Base-by-base conservation (phyloP, 768 basidiomycete genomes). In the Tephrocybe rancida region DNA sequence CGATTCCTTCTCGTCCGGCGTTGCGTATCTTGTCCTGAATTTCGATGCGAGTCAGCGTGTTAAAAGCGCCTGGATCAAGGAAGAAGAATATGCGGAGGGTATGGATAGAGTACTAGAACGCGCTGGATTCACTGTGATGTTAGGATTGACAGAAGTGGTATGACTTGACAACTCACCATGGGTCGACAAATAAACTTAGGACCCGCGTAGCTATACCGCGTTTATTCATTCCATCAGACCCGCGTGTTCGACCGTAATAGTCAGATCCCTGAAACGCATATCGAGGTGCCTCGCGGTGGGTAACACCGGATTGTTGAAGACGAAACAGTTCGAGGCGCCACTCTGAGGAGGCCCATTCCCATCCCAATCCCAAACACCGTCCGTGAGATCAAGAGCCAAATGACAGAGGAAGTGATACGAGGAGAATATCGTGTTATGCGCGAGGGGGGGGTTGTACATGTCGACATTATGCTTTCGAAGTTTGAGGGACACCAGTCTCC, bases 341-440 rank as follows among this genome's bases (percentile, higher is more conserved):
- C 11, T 14, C 16, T 55, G 52, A 1, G 62, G 62, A 1, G 62
- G 57, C 8, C 61, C 61, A 1, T 3, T 4, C 25, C 39, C 45
- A 21, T 59, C 29, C 60, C 59, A 61, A 37, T 65, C 62, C 64
- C 64, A 65, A 4, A 54, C 44, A 1, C 62, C 62, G 27, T 57
- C 59, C 0, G 59, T 63, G 14, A 65, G 56, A 44, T 66, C 62
- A 26, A 64, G 38, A 25, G 49, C 56, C 21, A 66, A 50, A 27
- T 29, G 52, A 3, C 34, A 16, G n/a, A 62, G 54, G 14, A 50
- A 32, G 27, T 38, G 34, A 22, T 52, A 64, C 2, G 53, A 38
- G 2, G 53, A 21, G 24, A 62, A 52, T 1, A 27, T 16, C 8
- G 7, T 5, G 5, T 37, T 37, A 5, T 37, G 35, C 11, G 35